Conservation (phyloP, 495 filamentous ascomycete genomes). For the Staphylotrichum longicolle region DNA sequence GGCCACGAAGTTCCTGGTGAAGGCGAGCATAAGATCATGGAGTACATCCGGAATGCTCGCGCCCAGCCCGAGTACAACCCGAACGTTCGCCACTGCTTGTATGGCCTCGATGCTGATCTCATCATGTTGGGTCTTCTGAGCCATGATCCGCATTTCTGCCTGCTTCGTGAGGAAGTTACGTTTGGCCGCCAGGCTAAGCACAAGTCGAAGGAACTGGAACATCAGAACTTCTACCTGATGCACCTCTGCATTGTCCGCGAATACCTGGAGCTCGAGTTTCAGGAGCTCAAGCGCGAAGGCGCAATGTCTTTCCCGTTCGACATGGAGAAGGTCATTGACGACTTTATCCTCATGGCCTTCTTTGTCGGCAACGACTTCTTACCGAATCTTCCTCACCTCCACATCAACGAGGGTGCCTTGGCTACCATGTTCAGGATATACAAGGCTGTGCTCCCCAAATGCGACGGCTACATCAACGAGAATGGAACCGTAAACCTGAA, state of each 20-base stretch:
- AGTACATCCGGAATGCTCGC: conserved; percentile 96
- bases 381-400: conserved; percentile 90
- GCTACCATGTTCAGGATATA: conserved; percentile 97
- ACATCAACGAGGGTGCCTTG: conserved; percentile 97
- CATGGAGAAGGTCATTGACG: conserved; percentile 95
- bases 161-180: conserved; percentile 95
- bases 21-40: conserved; percentile 99
- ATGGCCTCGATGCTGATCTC: conserved; percentile 94
- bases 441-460: conserved; percentile 81
- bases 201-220: conserved; percentile 93
- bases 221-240: conserved; percentile 98
- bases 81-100: conserved; percentile 96
- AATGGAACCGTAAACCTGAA: conserved; percentile 83
- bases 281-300: conserved; percentile 79
- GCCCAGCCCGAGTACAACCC: conserved; percentile 89
- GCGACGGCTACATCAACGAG: conserved; percentile 96
- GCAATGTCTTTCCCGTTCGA: conserved; percentile 78
- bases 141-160: conserved; percentile 97
- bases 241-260: conserved; percentile 97
- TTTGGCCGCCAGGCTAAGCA: conserved; percentile 83
- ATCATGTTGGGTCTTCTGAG: conserved; percentile 98
- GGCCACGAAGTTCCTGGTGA: conserved; percentile 99
- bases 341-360: conserved; percentile 99
- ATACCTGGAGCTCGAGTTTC: conserved; percentile 95
- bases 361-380: conserved; percentile 99